Evolutionary conservation across 441 rosid genomes (phyloP).

Genomic region (Sinapis alba): DNA sequence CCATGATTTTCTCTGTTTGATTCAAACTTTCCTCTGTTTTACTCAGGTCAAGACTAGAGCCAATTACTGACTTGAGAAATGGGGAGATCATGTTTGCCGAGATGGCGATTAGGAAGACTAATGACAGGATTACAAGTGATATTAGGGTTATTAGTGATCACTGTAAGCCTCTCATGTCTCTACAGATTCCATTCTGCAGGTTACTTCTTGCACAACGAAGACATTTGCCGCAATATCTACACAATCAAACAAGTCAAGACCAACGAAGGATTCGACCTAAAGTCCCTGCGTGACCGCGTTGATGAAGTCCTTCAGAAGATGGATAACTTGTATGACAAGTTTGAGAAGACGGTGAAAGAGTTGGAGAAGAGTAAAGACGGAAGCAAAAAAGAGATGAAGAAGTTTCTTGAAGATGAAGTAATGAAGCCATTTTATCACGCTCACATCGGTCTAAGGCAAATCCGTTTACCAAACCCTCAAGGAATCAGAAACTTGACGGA

Average conservation of each 20-base stretch:
- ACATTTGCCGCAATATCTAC: conserved; percentile 63
- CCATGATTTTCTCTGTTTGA: conserved; percentile 5
- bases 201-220: conserved; percentile 68
- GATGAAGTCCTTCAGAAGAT: conserved; percentile 57
- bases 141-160: conserved; percentile 64
- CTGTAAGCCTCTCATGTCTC: conserved; percentile 72
- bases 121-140: conserved; percentile 66
- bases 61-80: conserved; percentile 32
- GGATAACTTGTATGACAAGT: conserved; percentile 64
- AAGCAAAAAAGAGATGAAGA: conserved; percentile 55
- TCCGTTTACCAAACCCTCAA: conserved; percentile 57
- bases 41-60: conserved; percentile 22
- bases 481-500: conserved; percentile 52
- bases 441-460: conserved; percentile 66
- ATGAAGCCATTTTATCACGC: conserved; percentile 65
- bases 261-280: conserved; percentile 52
- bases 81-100: conserved; percentile 58
- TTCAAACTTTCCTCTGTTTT: conserved; percentile 12
- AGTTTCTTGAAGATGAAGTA: conserved; percentile 68
- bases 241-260: conserved; percentile 40
- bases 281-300: conserved; percentile 51
- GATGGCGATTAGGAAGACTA: conserved; percentile 56
- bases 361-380: conserved; percentile 59
- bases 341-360: conserved; percentile 59
- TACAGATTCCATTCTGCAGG: conserved; percentile 69